Evolutionary conservation across 768 basidiomycete species (phyloP).

Genomic region (Coprinopsis marcescibilis): DNA sequence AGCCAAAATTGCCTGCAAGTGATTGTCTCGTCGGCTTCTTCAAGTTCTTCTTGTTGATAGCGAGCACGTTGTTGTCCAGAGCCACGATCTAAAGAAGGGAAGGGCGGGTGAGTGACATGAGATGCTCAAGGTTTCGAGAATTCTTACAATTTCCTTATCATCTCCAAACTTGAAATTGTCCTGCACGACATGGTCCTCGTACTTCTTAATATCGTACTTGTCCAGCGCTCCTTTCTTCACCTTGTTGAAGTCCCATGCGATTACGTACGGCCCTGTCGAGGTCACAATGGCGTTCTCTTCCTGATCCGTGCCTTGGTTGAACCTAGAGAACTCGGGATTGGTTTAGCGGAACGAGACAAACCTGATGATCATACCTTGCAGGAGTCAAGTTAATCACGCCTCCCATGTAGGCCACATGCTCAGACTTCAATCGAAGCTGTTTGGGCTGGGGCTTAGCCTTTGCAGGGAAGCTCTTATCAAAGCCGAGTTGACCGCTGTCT

Average conservation of each 20-base stretch:
- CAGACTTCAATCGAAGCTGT: constrained; percentile 78
- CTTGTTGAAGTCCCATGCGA: constrained; percentile 97
- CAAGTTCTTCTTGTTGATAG: constrained; percentile 90
- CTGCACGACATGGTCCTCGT: constrained; percentile 90
- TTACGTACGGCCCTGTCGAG: constrained; percentile 84
- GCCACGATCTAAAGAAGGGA: constrained; percentile 75
- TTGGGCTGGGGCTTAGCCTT: constrained; percentile 88
- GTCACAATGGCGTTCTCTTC: constrained; percentile 95
- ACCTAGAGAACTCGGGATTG: constrained; percentile 42
- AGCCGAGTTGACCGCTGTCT: constrained; percentile 78
- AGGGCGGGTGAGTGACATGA: background rate
- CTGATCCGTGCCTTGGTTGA: constrained; percentile 85
- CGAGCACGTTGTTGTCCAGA: constrained; percentile 87
- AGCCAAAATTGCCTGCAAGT: constrained; percentile 36
- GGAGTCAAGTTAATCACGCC: constrained; percentile 83
- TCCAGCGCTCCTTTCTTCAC: constrained; percentile 89
- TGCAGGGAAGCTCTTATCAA: constrained; percentile 94
- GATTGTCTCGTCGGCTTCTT: constrained; percentile 77
- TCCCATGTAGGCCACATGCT: constrained; percentile 95
- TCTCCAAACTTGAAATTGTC: constrained; percentile 98
- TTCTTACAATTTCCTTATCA: constrained; percentile 88
- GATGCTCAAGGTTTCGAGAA: background rate
- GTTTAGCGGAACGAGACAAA: background rate
- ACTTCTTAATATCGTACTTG: constrained; percentile 95
- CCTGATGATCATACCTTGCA: constrained; percentile 57